These are phyloP conservation scores for Xylariaceae sp. DNA, from an alignment of 2,329 filamentous ascomycete species.

Conservation along the genomic window DNA sequence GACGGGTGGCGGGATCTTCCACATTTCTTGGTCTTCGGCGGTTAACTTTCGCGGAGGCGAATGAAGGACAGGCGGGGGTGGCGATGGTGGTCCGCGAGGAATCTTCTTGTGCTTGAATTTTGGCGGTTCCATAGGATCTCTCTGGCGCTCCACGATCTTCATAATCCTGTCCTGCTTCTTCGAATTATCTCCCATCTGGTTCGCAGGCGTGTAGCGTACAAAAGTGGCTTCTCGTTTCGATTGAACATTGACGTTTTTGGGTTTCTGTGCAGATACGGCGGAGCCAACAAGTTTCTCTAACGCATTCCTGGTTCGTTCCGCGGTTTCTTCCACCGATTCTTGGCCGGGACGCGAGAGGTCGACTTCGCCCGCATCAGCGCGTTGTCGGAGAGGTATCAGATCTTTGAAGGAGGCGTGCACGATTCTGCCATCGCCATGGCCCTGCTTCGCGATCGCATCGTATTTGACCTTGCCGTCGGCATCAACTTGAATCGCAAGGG, in stretches of 20 bases:
- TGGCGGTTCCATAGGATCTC: slow-evolving; percentile 88
- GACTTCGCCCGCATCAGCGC: slow-evolving; percentile 88
- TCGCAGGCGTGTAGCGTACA: slow-evolving; percentile 91
- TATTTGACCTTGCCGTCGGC: slow-evolving; percentile 92
- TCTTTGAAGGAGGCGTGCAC: slow-evolving; percentile 97
- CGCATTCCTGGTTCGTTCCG: slow-evolving; percentile 84
- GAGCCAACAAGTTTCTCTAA: slow-evolving; percentile 77
- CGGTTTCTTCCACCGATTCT: slow-evolving; percentile 78
- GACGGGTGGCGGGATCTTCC: slow-evolving; percentile 82
- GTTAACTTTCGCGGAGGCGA: slow-evolving; percentile 93
- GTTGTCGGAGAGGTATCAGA: slow-evolving; percentile 86
- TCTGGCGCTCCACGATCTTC: slow-evolving; percentile 93
- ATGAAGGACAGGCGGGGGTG: slow-evolving; percentile 91
- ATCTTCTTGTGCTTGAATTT: slow-evolving; percentile 99
- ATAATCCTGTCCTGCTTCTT: slow-evolving; percentile 94
- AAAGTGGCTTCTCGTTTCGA: slow-evolving; percentile 82
- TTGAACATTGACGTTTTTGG: slow-evolving; percentile 87
- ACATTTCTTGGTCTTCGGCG: slow-evolving; percentile 93
- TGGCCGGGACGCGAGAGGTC: slow-evolving; percentile 79
- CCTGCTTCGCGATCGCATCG: slow-evolving; percentile 87
- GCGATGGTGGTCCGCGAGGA: slow-evolving; percentile 83
- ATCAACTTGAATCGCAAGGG: slow-evolving; percentile 88
- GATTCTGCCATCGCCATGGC: slow-evolving; percentile 77
- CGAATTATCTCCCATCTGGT: slow-evolving; percentile 87
- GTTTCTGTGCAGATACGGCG: slow-evolving; percentile 87